Conservation (phyloP, 2,329 filamentous ascomycete species). For the Fusarium armeniacum region DNA sequence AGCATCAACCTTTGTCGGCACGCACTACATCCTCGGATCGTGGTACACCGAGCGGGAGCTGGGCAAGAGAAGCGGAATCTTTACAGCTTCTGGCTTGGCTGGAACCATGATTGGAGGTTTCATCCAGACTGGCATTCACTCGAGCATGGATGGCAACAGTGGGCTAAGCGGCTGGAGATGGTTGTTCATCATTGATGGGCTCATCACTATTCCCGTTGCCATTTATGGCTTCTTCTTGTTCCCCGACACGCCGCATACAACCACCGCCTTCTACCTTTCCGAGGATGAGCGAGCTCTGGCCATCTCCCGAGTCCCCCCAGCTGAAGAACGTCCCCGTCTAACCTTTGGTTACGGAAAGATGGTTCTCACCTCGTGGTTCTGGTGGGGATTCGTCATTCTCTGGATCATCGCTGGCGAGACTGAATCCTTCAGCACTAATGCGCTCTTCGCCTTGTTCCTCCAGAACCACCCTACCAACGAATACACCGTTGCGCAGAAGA, state of each 20-base stretch:
- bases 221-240: constrained; percentile 55
- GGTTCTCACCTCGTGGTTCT: constrained; percentile 72
- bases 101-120: constrained; percentile 68
- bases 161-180: constrained; percentile 76
- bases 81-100: constrained; percentile 71
- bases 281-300: constrained; percentile 63
- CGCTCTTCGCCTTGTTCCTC: constrained; percentile 66
- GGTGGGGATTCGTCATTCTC: constrained; percentile 75
- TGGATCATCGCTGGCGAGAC: constrained; percentile 80
- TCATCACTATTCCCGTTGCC: constrained; percentile 58
- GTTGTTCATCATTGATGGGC: constrained; percentile 79
- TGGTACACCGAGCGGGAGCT: constrained; percentile 74
- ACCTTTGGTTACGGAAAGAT: constrained; percentile 65
- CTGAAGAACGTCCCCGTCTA: constrained; percentile 60
- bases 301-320: constrained; percentile 56
- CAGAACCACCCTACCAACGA: constrained; percentile 61
- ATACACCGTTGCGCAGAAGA: constrained; percentile 65
- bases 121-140: constrained; percentile 73
- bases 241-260: constrained; percentile 62
- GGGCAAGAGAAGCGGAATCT: constrained; percentile 73
- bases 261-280: constrained; percentile 60
- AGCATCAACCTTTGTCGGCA: constrained; percentile 58
- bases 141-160: constrained; percentile 56
- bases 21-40: constrained; percentile 60
- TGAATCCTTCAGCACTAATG: constrained; percentile 77